Evolutionary conservation across 352 stramenopile species (phyloP), one percentile per base, ranked within the genome.

Genomic region (Pythium oligandrum): DNA sequence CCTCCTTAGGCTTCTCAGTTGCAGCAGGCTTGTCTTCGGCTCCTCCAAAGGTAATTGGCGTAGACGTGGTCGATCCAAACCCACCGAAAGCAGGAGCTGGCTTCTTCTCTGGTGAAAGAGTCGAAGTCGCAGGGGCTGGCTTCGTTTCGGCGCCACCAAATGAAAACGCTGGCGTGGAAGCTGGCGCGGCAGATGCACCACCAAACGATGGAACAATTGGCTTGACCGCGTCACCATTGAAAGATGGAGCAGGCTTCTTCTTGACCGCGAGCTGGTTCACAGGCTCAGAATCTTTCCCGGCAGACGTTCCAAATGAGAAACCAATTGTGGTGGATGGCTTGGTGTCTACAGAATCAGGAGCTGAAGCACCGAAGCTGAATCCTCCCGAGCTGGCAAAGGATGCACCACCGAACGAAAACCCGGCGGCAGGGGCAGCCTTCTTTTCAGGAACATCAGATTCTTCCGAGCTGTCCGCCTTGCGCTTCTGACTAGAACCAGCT

Each of bases 1-100:
- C 39, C 30, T 61, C 48, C 17, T 26, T 26, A 26, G 17, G 17
- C 17, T 26, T 26, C 17, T 26, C 17, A 26, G 17, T 26, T 26
- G 17, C 17, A 34, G 55, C 37, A 4, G 63, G 59, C 31, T 63
- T 73, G 4, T 46, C 44, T 3, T 59, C 58, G 4, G 37, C 32
- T 38, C 42, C 8, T 26, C 17, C 17, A 26, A 26, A 26, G 17
- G 17, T 26, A 26, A 26, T 26, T 26, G 17, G 17, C 17, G 17
- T 26, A 26, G 17, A 26, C 17, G 17, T 26, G 17, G 17, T 26
- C 17, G 17, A 26, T 26, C 17, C 17, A 26, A 26, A 26, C 17
- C 17, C 17, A n/a, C 75, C 73, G 37, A 91, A 89, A 31, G 61
- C 71, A 34, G 89, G 86, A 30, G 64, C 56, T 5, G 70, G 48